Conservation (phyloP, 495 filamentous ascomycete genomes). For the Trichoderma asperelloides region DNA sequence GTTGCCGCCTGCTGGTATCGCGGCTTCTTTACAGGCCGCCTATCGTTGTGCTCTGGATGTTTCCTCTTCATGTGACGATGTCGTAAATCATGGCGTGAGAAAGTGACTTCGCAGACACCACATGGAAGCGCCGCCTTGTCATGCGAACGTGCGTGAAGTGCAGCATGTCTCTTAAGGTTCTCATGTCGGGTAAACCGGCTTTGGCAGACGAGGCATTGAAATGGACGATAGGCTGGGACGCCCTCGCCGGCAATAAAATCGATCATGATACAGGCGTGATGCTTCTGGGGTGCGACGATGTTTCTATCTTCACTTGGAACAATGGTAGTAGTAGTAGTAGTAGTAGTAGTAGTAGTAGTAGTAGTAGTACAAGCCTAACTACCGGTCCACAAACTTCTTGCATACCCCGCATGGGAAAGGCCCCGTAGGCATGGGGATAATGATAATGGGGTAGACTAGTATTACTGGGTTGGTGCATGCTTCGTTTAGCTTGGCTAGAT, state of each 20-base stretch:
- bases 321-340: no score
- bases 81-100: conserved; percentile 26
- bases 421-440: no score
- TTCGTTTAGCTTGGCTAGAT: no score
- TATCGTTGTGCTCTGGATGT: conserved; percentile 22
- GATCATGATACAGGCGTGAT: neutral
- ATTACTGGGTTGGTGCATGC: no score
- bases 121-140: conserved; percentile 20
- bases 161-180: conserved; percentile 32
- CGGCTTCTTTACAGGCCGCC: conserved; percentile 13
- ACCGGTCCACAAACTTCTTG: no score
- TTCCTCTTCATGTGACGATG: conserved; percentile 30
- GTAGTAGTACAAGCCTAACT: no score
- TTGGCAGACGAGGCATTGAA: conserved; percentile 27
- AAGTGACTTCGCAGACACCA: conserved; percentile 23
- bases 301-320: no score
- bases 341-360: no score
- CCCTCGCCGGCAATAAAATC: neutral
- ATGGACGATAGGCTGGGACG: conserved; percentile 20
- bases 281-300: no score
- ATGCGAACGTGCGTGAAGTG: conserved; percentile 23
- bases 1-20: neutral
- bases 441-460: no score
- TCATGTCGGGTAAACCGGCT: conserved; percentile 31
- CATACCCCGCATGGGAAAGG: no score